These are phyloP conservation scores for Priceomyces fermenticarens DNA, from an alignment of 805 yeast species.

Conservation along the genomic window DNA sequence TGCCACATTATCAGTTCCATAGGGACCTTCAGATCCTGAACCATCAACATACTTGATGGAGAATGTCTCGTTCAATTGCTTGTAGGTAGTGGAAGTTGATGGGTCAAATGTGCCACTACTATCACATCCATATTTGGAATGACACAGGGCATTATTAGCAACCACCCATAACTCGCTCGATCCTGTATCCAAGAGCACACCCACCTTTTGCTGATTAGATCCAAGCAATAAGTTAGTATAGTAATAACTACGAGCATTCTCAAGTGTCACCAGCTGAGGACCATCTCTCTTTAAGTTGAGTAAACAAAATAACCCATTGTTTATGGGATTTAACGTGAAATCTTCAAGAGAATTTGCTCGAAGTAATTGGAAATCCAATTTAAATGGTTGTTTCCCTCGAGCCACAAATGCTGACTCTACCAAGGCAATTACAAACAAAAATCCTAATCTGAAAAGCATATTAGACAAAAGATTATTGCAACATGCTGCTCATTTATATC, in stretches of 20 bases:
- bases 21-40: constrained; percentile 64
- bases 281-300: neutral
- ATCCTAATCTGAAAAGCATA: too few relatives aligned
- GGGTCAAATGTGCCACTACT: constrained; percentile 40
- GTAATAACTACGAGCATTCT: constrained; percentile 19
- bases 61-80: constrained; percentile 31
- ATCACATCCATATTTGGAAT: constrained; percentile 33
- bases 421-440: too few relatives aligned
- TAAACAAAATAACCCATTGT: too few relatives aligned
- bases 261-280: neutral
- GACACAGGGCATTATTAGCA: constrained; percentile 5
- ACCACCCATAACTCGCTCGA: constrained; percentile 41
- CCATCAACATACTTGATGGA: constrained; percentile 47
- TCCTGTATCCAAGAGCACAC: constrained; percentile 39
- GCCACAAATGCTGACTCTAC: too few relatives aligned
- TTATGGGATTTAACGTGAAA: too few relatives aligned
- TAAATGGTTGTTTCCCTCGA: too few relatives aligned
- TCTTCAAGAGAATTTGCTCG: too few relatives aligned
- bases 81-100: constrained; percentile 34
- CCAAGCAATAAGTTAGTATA: constrained; percentile 26
- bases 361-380: too few relatives aligned
- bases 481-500: too few relatives aligned
- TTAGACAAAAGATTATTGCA: too few relatives aligned
- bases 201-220: constrained; percentile 21
- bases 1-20: constrained; percentile 57